phyloP scores from a whole-genome alignment of 179 eudicot genomes.

The Spinacia oleracea region DNA sequence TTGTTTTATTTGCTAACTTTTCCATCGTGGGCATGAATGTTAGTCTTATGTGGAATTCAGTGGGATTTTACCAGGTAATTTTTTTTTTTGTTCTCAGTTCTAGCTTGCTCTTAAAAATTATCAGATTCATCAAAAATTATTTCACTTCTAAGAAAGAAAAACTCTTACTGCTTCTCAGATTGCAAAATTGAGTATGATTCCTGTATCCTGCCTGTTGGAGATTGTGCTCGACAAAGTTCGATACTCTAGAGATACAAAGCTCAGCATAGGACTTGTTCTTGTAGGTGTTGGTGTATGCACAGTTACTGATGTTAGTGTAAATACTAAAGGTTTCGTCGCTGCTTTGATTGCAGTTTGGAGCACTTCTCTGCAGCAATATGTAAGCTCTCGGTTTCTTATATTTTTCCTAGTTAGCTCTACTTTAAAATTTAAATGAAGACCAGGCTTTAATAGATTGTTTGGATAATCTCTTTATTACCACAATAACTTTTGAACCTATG shows the following conservation, averaged over 20 bases:
- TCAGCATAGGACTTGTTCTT: constrained; percentile 44
- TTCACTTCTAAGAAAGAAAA: neutral
- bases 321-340: constrained; percentile 41
- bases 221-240: constrained; percentile 40
- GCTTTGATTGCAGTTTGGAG: constrained; percentile 47
- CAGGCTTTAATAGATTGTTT: neutral
- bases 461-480: neutral
- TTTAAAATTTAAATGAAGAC: neutral
- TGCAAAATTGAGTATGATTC: constrained; percentile 47
- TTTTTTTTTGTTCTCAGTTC: neutral
- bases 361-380: constrained; percentile 46
- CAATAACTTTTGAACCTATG: neutral
- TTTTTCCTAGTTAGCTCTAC: neutral
- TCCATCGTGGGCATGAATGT: constrained; percentile 51
- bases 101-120: neutral
- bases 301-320: constrained; percentile 44
- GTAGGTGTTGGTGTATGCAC: constrained; percentile 47
- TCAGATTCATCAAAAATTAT: neutral
- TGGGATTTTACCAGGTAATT: constrained; percentile 42
- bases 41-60: constrained; percentile 47
- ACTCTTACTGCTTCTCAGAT: constrained; percentile 24
- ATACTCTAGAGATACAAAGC: constrained; percentile 45
- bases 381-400: constrained; percentile 14
- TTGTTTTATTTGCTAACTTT: constrained; percentile 41
- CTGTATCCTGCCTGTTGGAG: constrained; percentile 43